Evolutionary conservation across 768 basidiomycete species (phyloP).

Genomic region (Grammothele lineata): DNA sequence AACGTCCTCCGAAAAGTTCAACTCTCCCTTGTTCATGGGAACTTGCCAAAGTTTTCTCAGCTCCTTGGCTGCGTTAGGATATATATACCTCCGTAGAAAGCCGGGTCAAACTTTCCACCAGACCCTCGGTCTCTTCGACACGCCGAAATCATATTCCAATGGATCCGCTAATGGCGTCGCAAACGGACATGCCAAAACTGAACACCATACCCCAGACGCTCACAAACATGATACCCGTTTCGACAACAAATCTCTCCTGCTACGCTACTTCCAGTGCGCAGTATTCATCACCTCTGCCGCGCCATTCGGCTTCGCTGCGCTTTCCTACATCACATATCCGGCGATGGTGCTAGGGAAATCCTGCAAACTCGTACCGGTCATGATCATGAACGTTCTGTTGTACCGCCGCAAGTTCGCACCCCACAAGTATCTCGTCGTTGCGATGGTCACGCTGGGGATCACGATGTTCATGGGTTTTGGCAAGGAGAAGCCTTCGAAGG

Average conservation of each 20-base stretch:
- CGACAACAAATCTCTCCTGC: slow-evolving; percentile 47
- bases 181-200: slow-evolving; percentile 11
- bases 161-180: slow-evolving; percentile 25
- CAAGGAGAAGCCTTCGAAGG: slow-evolving; percentile 42
- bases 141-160: slow-evolving; percentile 25
- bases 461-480: slow-evolving; percentile 93
- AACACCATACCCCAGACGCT: slow-evolving; percentile 26
- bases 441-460: slow-evolving; percentile 89
- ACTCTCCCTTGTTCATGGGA: slow-evolving; percentile 80
- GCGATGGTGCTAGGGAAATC: slow-evolving; percentile 99
- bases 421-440: slow-evolving; percentile 94
- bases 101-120: slow-evolving; percentile 47
- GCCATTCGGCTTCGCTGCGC: slow-evolving; percentile 93
- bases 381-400: slow-evolving; percentile 94
- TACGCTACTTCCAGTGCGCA: slow-evolving; percentile 79
- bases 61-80: slow-evolving; percentile 70
- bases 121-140: slow-evolving; percentile 55
- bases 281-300: slow-evolving; percentile 86
- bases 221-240: slow-evolving; percentile 25
- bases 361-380: slow-evolving; percentile 97
- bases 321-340: slow-evolving; percentile 95
- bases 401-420: slow-evolving; percentile 90
- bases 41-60: slow-evolving; percentile 81
- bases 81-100: slow-evolving; percentile 63
- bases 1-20: slow-evolving; percentile 65